Conservation (phyloP, 768 basidiomycete genomes). For the Calvatia gigantea region DNA sequence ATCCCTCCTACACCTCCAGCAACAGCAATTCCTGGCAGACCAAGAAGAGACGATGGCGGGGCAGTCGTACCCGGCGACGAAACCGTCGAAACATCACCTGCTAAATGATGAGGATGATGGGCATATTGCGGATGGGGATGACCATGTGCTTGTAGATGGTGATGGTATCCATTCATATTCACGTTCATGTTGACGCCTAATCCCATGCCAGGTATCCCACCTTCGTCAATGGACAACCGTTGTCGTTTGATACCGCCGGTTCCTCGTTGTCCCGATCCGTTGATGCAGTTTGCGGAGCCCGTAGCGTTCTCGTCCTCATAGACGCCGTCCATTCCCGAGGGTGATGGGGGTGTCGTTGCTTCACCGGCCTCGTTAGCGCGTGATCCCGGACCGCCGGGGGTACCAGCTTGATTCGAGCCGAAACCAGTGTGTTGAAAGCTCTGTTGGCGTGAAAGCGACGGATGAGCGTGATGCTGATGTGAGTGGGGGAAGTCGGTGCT, state of each 20-base stretch:
- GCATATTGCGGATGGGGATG: constrained; percentile 6
- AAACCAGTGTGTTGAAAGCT: constrained; percentile 49
- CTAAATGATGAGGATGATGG: constrained; percentile 7
- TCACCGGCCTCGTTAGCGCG: constrained; percentile 21
- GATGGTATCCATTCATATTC: constrained; percentile 14
- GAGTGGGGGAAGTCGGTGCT: constrained; percentile 40
- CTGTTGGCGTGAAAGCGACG: constrained; percentile 53
- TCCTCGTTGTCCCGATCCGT: constrained; percentile 13
- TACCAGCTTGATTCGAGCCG: background rate
- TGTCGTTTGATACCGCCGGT: constrained; percentile 47
- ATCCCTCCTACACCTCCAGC: constrained; percentile 1
- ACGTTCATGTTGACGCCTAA: constrained; percentile 21
- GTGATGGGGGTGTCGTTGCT: constrained; percentile 15
- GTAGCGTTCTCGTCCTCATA: constrained; percentile 6
- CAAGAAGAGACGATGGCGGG: constrained; percentile 6
- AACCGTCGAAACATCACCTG: constrained; percentile 7
- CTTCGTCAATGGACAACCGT: constrained; percentile 37
- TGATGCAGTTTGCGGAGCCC: background rate
- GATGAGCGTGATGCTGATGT: constrained; percentile 21
- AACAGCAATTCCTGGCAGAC: constrained; percentile 1
- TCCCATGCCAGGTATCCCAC: constrained; percentile 20
- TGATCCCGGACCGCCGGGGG: background rate
- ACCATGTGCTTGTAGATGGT: constrained; percentile 6
- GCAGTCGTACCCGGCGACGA: constrained; percentile 9
- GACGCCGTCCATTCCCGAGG: constrained; percentile 6